Base-by-base conservation (phyloP, 2,329 filamentous ascomycete genomes). In the Fusarium sp. region DNA sequence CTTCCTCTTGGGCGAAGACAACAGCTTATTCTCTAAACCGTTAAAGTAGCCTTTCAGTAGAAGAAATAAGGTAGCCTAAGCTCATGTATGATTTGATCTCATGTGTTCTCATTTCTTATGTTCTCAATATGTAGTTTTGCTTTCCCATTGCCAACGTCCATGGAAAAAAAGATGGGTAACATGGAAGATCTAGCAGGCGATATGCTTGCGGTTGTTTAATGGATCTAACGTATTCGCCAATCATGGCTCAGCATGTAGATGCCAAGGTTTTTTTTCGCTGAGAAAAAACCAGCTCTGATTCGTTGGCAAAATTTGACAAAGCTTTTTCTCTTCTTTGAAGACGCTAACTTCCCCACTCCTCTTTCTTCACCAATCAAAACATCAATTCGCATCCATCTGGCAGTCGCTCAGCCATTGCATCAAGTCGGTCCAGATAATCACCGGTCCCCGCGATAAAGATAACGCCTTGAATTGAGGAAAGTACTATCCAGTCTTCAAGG, bases 391-490 rank as follows among this genome's bases (percentile, higher is more conserved):
- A 20, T 40, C 27, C 49, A 41, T 41, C 47, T 40, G 30, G 30
- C n/a, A 20, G 23, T 55, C 54, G 21, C 54, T 43, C 54, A 56
- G 43, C 54, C 54, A 56, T 56, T 56, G 49, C 30, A 37, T 49
- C 54, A 56, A 50, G 43, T 56, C 54, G 54, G 54, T 42, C 54
- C 45, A 56, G 45, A 56, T 56, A 56, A 56, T 49, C 54, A 56
- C 54, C 54, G 54, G 45, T 56, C 43, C 54, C 54, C 54, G 54
- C 54, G 43, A 53, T 53, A 42, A 53, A 41, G 34, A 53, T 53
- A 28, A 56, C 48, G 45, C 16, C 43, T 56, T 56, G 30, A n/a
- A 40, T 56, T 10, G 16, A 50, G 27, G 11, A 34, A 50, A 50
- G 54, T 56, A 56, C 54, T 27, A 32, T 14, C 16, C 45, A 21